Conservation (phyloP, 768 basidiomycete genomes). For the Pleurotus djamor region DNA sequence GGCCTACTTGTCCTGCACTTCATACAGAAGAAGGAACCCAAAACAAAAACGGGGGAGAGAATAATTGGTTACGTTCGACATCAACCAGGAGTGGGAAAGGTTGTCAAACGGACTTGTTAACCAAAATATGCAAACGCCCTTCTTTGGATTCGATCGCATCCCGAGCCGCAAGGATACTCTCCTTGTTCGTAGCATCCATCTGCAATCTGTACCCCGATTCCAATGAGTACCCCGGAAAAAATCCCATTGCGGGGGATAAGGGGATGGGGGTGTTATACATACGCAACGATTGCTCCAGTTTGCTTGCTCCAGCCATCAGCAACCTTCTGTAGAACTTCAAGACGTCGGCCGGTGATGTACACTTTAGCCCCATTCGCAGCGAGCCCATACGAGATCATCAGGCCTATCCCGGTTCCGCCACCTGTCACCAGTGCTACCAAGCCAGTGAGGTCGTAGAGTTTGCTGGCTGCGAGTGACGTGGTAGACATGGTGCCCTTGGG, state of each 20-base stretch:
- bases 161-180: conserved; percentile 59
- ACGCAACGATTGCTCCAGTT: conserved; percentile 61
- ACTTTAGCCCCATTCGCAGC: conserved; percentile 79
- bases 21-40: background rate
- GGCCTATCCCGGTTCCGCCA: conserved; percentile 51
- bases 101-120: conserved; percentile 65
- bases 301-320: conserved; percentile 43
- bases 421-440: conserved; percentile 55
- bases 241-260: background rate
- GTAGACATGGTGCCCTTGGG: conserved; percentile 16
- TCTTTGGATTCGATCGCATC: conserved; percentile 54
- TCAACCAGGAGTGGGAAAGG: background rate
- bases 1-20: conserved; percentile 78
- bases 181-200: conserved; percentile 73
- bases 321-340: conserved; percentile 59
- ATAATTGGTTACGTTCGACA: no score
- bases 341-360: conserved; percentile 73
- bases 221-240: background rate
- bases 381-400: conserved; percentile 71
- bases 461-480: conserved; percentile 12
- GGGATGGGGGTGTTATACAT: conserved; percentile 11
- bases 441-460: conserved; percentile 52
- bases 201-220: conserved; percentile 37
- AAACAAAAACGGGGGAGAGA: no score
- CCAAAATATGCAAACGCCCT: conserved; percentile 72